phyloP scores from a whole-genome alignment of 495 filamentous ascomycete species.

The Xylaria cubensis region DNA sequence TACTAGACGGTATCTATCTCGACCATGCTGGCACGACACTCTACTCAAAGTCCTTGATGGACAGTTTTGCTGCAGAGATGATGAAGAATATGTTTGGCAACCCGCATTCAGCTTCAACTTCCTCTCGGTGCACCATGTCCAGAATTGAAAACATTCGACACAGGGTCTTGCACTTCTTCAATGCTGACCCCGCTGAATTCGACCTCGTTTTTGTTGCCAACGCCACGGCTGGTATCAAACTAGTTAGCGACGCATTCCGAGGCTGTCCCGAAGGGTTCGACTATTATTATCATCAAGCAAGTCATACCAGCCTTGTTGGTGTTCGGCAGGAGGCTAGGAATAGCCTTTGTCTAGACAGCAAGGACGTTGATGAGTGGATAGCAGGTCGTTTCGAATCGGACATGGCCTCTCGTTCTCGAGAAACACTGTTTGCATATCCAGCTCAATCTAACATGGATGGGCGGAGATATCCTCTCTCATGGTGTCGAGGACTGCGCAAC shows the following conservation, averaged over 20 bases:
- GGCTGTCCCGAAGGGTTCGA: conserved; percentile 70
- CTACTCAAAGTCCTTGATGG: conserved; percentile 81
- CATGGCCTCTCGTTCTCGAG: conserved; percentile 20
- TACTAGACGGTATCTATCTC: conserved; percentile 79
- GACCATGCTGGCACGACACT: conserved; percentile 92
- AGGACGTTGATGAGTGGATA: conserved; percentile 74
- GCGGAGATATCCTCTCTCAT: conserved; percentile 72
- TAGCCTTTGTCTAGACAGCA: conserved; percentile 71
- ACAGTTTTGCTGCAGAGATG: conserved; percentile 77
- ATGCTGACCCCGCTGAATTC: conserved; percentile 81
- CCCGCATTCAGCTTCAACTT: conserved; percentile 84
- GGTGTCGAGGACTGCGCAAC: conserved; percentile 65
- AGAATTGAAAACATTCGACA: conserved; percentile 79
- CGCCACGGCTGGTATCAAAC: conserved; percentile 88
- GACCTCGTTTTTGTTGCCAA: conserved; percentile 93
- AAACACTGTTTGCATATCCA: conserved; percentile 78
- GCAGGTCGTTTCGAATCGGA: conserved; percentile 30
- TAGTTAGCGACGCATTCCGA: conserved; percentile 77
- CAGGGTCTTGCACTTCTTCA: conserved; percentile 77
- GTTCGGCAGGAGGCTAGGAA: conserved; percentile 72
- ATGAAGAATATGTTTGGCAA: conserved; percentile 84
- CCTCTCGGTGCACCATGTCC: conserved; percentile 77
- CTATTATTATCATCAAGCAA: conserved; percentile 83
- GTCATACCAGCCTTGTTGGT: conserved; percentile 89
- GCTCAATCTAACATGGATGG: conserved; percentile 96